Evolutionary conservation across 306 rosid genomes (phyloP), one percentile per base, ranked within the genome.

Genomic region (Cicer arietinum): DNA sequence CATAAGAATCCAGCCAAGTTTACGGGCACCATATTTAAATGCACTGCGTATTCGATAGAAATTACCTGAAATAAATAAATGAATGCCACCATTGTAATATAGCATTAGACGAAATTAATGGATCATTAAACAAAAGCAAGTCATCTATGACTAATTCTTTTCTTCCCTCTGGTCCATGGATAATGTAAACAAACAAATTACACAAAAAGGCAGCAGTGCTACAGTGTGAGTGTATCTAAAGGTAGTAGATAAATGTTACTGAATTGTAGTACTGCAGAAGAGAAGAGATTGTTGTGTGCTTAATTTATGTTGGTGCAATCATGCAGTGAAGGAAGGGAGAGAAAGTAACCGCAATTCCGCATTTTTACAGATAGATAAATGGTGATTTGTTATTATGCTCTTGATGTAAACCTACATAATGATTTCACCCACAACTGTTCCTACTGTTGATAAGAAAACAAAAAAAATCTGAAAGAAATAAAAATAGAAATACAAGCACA

Each of bases 21-120:
- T 90, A 69, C 90, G 89, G 63, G 96, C 92, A 72, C 97, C 97
- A 83, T 84, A 85, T 84, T 88, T 90, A 77, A 92, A 87, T 51
- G 97, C 97, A 84, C 93, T 88, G 78, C 93, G 88, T 83, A 92
- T 90, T 74, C 96, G 88, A 79, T 83, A 90, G 79, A 88, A 92
- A 74, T 85, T 92, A 76, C 93, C 97, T 92, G 87, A 57, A 85
- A 53, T 35, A 71, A 77, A 77, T 64, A 65, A 82, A 80, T 67
- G 61, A 78, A 77, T 8, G 43, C 67, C 60, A 58, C 22, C 71
- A 75, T 60, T 50, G 22, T 35, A 56, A 79, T 18, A 76, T 44
- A 12, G 60, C 44, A 60, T 61, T 13, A 14, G 69, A 66, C 17
- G 42, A 78, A 54, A 25, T 20, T 48, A 63, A 56, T 30, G 20